Percentiles rank a stretch among this genome's conserved stretches.
Conservation (phyloP, 2,329 filamentous ascomycete species). For the Fusarium irregulare region DNA sequence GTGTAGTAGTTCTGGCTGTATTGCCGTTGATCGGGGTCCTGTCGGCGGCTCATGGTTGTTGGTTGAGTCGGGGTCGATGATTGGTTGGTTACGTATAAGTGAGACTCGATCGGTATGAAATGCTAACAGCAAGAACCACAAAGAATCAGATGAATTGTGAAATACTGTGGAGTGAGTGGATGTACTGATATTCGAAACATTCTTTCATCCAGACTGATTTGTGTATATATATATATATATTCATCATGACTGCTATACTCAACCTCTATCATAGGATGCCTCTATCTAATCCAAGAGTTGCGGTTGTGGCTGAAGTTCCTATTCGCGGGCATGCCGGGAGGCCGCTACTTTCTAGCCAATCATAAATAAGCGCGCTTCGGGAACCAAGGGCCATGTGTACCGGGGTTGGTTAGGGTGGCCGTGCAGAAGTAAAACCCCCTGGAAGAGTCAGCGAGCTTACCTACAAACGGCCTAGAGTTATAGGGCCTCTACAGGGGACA, state of each 20-base stretch:
- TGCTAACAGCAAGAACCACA: not conserved
- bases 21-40: slow-evolving; percentile 23
- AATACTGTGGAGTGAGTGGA: slow-evolving; percentile 8
- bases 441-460: slow-evolving; percentile 35
- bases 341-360: slow-evolving; percentile 40
- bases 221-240: slow-evolving; percentile 23
- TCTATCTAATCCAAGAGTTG: slow-evolving; percentile 25
- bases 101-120: not conserved
- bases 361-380: not conserved
- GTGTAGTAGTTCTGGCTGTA: slow-evolving; percentile 24
- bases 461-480: slow-evolving; percentile 37
- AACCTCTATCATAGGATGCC: slow-evolving; percentile 31
- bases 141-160: not conserved
- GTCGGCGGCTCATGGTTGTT: slow-evolving; percentile 40
- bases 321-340: slow-evolving; percentile 44
- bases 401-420: slow-evolving; percentile 39
- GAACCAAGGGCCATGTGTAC: not conserved
- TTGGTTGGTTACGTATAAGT: slow-evolving; percentile 30
- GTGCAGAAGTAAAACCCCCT: slow-evolving; percentile 25
- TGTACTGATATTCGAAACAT: not conserved
- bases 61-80: slow-evolving; percentile 11
- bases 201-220: slow-evolving; percentile 5
- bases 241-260: slow-evolving; percentile 2
- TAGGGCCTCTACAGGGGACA: slow-evolving; percentile 13
- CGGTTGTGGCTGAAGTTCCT: slow-evolving; percentile 43